Evolutionary conservation across 805 yeast genomes (phyloP), one percentile per base, ranked within the genome.

Genomic region (Ogataea nonfermentans): DNA sequence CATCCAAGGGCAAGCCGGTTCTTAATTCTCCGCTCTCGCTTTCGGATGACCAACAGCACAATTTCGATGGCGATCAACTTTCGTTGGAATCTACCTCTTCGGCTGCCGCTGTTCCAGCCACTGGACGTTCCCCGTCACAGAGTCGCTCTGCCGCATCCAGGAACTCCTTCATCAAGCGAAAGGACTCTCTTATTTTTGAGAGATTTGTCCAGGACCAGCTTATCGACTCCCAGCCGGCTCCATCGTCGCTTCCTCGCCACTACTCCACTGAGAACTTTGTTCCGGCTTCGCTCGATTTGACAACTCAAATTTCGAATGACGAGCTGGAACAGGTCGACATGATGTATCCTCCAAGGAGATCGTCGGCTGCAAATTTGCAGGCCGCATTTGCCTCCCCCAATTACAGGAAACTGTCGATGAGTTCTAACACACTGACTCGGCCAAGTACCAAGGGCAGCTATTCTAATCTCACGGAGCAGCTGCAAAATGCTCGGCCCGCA

Each of bases 181-280:
- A 57, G 19, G 62, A 61, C 20, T 76, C 82, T 11, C 55, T 73
- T 54, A 82, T 81, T 53, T 84, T 78, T 55, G 89, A 81, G 50
- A 68, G 87, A 40, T 70, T 74, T 33, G 87, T 81, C 7, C 84
- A 81, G 55, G 85, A 79, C 46, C 78, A 78, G 7, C 49, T 65
- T 29, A 48, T 61, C 35, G 58, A 58, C 39, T 42, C 57, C 30
- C 59, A 55, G 46, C 55, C 61, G 2, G 41, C 54, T n/a, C 56
- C 57, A 2, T 37, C 47, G 33, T 53, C 60, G 5, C 41, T 62
- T n/a, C 67, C 67, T 22, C 48, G 65, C 35, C 67, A 63, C 44
- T 56, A 65, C 38, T 66, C 73, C 24, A 61, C 67, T 7, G 81
- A 76, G 48, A 78, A 74, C 52, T 73, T 58, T 46, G 73, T 76